A percentile compares a stretch with the other conserved stretches of the same genome.
phyloP scores from a whole-genome alignment of 2,329 filamentous ascomycete species.

The Myriosclerotinia scirpicola region DNA sequence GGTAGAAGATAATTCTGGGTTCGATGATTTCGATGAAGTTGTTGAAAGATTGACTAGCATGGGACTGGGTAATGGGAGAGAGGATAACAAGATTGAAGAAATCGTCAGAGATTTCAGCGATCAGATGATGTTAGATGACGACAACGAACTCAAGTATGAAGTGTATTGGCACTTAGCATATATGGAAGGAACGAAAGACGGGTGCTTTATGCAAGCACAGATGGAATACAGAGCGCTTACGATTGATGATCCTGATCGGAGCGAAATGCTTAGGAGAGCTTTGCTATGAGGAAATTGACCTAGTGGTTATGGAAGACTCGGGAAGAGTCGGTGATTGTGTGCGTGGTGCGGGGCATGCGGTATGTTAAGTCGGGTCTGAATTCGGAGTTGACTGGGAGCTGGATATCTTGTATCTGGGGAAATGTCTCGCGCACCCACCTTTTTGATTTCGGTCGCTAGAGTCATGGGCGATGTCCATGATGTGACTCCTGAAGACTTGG shows the following conservation, averaged over 20 bases:
- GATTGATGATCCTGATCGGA: neutral
- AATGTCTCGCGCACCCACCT: neutral
- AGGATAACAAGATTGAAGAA: slow-evolving; percentile 3
- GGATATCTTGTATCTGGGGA: slow-evolving; percentile 6
- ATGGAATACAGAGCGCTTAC: slow-evolving; percentile 14
- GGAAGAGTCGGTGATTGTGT: neutral
- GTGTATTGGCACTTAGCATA: slow-evolving; percentile 22
- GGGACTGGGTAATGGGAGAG: neutral
- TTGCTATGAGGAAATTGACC: slow-evolving; percentile 14
- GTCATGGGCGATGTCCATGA: neutral
- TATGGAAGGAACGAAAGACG: slow-evolving; percentile 21
- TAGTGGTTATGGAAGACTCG: slow-evolving; percentile 5
- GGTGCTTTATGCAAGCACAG: slow-evolving; percentile 13
- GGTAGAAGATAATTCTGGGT: neutral
- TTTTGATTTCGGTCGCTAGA: slow-evolving; percentile 8
- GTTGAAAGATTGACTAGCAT: slow-evolving; percentile 7
- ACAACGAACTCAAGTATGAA: slow-evolving; percentile 16
- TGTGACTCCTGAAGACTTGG: neutral
- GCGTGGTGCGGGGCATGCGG: neutral
- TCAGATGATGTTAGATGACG: slow-evolving; percentile 11
- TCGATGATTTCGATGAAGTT: slow-evolving; percentile 17
- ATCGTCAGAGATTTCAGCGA: neutral
- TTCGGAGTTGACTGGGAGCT: slow-evolving; percentile 11
- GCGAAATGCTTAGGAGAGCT: slow-evolving; percentile 17
- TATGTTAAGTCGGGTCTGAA: slow-evolving; percentile 1